Evolutionary conservation across 2,329 filamentous ascomycete genomes (phyloP).

Genomic region (Penicillium aurantiogriseum): DNA sequence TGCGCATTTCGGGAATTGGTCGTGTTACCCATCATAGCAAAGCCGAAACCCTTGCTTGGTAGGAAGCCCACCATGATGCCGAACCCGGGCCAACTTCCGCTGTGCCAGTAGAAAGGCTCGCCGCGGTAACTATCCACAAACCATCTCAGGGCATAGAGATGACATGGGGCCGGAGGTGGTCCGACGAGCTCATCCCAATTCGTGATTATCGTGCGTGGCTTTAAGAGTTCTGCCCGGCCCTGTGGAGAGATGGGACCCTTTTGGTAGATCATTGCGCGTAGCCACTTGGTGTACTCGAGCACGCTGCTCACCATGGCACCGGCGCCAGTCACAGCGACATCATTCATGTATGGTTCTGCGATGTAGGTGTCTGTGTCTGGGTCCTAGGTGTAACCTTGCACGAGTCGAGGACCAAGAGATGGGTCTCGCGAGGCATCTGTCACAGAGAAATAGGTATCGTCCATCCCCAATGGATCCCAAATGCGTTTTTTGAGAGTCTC

Average conservation of each 20-base stretch:
- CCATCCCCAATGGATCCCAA: too few species aligned
- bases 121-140: conserved; percentile 23
- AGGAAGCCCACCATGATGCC: conserved; percentile 25
- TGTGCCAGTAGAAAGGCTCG: conserved; percentile 21
- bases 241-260: too few species aligned
- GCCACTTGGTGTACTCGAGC: too few species aligned
- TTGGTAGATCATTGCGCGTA: too few species aligned
- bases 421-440: conserved; percentile 12
- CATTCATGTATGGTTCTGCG: conserved; percentile 13
- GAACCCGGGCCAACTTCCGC: conserved; percentile 25
- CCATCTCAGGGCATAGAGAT: conserved; percentile 24
- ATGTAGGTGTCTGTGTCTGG: conserved; percentile 12
- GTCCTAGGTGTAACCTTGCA: conserved; percentile 22
- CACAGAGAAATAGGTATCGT: conserved; percentile 22
- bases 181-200: conserved; percentile 5
- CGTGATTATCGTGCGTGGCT: conserved; percentile 14
- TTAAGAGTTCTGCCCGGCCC: too few species aligned
- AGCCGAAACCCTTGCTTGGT: conserved; percentile 21
- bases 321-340: too few species aligned
- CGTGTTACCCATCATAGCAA: conserved; percentile 27
- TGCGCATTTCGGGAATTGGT: conserved; percentile 10
- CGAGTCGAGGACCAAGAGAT: conserved; percentile 7
- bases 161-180: conserved; percentile 1
- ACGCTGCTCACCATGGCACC: too few species aligned
- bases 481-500: too few species aligned